Conservation (phyloP, 495 filamentous ascomycete genomes). For the Neurospora tetrasperma region DNA sequence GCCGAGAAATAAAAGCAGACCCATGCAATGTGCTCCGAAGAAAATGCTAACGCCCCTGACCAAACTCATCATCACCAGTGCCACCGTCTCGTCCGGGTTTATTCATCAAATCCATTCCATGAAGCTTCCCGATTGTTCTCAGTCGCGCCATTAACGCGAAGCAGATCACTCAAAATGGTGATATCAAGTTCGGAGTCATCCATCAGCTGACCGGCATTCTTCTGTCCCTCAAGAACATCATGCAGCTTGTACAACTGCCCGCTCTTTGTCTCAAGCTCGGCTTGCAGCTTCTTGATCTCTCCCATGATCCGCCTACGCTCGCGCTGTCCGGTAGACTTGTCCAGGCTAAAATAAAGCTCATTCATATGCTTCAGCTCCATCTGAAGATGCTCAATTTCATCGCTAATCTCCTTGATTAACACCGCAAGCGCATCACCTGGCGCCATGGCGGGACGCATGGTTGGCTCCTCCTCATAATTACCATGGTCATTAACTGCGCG, state of each 20-base stretch:
- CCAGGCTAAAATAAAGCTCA: constrained; percentile 52
- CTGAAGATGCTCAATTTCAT: constrained; percentile 76
- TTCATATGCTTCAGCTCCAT: constrained; percentile 50
- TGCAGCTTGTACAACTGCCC: constrained; percentile 83
- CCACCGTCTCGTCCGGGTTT: background rate
- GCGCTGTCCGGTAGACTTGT: constrained; percentile 55
- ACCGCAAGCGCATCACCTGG: constrained; percentile 68
- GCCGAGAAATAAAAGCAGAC: background rate
- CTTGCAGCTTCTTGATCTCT: constrained; percentile 54
- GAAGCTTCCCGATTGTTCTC: constrained; percentile 3
- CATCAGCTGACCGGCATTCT: constrained; percentile 53
- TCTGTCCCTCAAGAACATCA: constrained; percentile 81
- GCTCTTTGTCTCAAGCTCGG: constrained; percentile 64
- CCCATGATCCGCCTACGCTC: constrained; percentile 53
- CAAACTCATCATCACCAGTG: background rate
- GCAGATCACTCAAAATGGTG: constrained; percentile 37
- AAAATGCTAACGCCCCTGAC: background rate
- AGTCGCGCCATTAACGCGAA: constrained; percentile 10
- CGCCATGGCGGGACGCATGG: constrained; percentile 63
- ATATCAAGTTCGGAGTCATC: constrained; percentile 56
- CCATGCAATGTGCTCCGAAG: background rate
- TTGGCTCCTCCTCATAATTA: constrained; percentile 56
- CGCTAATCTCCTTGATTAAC: constrained; percentile 68
- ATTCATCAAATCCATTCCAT: constrained; percentile 33
- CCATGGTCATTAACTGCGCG: constrained; percentile 34